These are phyloP conservation scores for Collybia nuda DNA, from an alignment of 768 basidiomycete species.

Conservation along the genomic window DNA sequence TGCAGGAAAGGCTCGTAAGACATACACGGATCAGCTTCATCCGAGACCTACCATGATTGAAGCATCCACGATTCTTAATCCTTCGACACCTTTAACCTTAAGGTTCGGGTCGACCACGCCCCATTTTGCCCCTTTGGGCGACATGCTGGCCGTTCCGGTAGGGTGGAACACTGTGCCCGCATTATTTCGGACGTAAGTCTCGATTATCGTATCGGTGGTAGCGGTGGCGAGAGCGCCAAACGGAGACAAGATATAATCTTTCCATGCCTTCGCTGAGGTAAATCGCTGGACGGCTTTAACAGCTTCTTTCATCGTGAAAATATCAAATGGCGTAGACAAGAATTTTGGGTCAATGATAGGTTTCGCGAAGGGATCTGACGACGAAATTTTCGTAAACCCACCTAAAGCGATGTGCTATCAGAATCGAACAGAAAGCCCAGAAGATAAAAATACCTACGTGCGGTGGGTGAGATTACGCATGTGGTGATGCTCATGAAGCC, in stretches of 20 bases:
- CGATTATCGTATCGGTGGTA: not conserved
- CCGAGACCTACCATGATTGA: conserved; percentile 13
- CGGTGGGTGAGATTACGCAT: conserved; percentile 13
- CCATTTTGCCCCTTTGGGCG: conserved; percentile 6
- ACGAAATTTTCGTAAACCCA: conserved; percentile 9
- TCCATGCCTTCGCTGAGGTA: conserved; percentile 11
- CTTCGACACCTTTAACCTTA: conserved; percentile 10
- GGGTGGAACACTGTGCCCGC: conserved; percentile 5
- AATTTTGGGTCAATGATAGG: conserved; percentile 17
- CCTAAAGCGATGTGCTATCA: too few species aligned
- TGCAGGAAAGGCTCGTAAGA: not conserved
- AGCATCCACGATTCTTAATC: conserved; percentile 17
- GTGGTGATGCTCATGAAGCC: conserved; percentile 13
- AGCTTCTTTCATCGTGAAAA: conserved; percentile 12
- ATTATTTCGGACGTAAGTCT: not conserved
- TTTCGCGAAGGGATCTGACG: conserved; percentile 8
- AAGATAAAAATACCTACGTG: conserved; percentile 8
- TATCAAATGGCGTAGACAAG: conserved; percentile 10
- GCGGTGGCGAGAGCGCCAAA: conserved; percentile 10
- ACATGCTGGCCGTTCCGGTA: conserved; percentile 13
- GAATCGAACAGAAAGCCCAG: conserved; percentile 1
- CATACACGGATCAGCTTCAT: not conserved
- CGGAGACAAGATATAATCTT: conserved; percentile 9
- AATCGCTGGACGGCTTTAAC: conserved; percentile 14
- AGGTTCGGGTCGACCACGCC: conserved; percentile 18